Percentiles rank a stretch among this genome's conserved stretches.
Evolutionary conservation across 345 rosid species (phyloP).

Genomic region (Heritiera littoralis): DNA sequence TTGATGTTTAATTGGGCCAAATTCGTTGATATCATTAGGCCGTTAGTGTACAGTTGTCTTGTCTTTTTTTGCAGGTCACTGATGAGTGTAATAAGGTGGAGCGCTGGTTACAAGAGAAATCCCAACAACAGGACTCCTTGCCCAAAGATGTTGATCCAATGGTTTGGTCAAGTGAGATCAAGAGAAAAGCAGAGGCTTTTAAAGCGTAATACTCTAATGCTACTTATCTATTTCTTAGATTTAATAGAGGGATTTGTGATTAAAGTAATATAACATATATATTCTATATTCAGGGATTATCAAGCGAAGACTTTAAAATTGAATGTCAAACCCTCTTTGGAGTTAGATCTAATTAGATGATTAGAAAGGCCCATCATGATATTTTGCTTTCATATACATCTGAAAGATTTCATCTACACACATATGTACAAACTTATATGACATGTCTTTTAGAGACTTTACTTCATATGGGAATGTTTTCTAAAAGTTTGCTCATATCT

Average conservation of each 20-base stretch:
- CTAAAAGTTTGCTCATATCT: neutral
- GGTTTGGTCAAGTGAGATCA: conserved; percentile 65
- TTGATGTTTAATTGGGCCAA: conserved; percentile 16
- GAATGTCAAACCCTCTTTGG: neutral
- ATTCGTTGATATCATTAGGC: neutral
- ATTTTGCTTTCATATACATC: neutral
- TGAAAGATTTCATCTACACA: neutral
- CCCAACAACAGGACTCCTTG: conserved; percentile 46
- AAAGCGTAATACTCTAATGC: conserved; percentile 39
- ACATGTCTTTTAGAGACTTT: neutral
- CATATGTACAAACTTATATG: neutral
- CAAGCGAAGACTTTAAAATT: neutral
- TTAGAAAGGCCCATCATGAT: neutral
- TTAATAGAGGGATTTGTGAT: neutral
- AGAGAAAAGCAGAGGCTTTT: conserved; percentile 51
- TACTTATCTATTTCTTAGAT: neutral
- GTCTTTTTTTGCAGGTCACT: conserved; percentile 41
- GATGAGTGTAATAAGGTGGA: conserved; percentile 67
- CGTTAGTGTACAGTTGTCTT: neutral
- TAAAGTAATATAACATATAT: neutral
- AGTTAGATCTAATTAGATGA: conserved; percentile 1
- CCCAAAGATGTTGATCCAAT: conserved; percentile 54
- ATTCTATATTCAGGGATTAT: neutral
- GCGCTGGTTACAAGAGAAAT: conserved; percentile 68
- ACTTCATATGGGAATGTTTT: neutral